These are phyloP conservation scores for Auricularia heimuer DNA, from an alignment of 768 basidiomycete species.

Conservation along the genomic window DNA sequence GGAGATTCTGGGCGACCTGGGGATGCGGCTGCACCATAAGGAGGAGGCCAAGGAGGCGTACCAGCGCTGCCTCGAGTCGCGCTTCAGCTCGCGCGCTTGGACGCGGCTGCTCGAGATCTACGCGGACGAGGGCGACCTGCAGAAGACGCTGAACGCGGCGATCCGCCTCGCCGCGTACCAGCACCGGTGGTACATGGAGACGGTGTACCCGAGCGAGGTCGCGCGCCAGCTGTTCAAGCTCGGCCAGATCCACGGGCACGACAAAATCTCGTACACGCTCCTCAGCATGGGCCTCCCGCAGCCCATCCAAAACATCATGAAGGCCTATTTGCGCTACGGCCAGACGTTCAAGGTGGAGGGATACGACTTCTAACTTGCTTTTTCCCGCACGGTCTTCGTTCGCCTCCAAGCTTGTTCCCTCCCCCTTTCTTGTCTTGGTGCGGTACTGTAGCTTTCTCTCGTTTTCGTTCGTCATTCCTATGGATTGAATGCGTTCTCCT, in stretches of 20 bases:
- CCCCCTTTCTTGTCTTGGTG: not conserved
- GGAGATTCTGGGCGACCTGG: slow-evolving; percentile 96
- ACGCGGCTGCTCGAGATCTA: slow-evolving; percentile 90
- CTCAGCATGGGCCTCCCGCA: slow-evolving; percentile 92
- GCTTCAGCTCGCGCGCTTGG: slow-evolving; percentile 91
- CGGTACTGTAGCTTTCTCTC: not conserved
- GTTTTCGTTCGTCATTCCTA: too few relatives aligned
- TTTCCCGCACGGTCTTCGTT: not conserved
- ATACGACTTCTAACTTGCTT: slow-evolving; percentile 51
- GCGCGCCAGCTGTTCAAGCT: slow-evolving; percentile 89
- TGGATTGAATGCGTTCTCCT: too few relatives aligned
- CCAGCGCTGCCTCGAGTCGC: slow-evolving; percentile 82
- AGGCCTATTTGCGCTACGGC: slow-evolving; percentile 82
- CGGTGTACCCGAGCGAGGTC: slow-evolving; percentile 83
- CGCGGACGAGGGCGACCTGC: slow-evolving; percentile 92
- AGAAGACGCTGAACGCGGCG: slow-evolving; percentile 80
- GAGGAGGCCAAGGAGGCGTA: slow-evolving; percentile 98
- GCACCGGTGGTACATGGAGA: slow-evolving; percentile 63
- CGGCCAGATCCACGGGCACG: slow-evolving; percentile 84
- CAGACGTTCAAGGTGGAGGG: slow-evolving; percentile 83
- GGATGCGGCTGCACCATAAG: slow-evolving; percentile 87
- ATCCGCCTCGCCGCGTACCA: slow-evolving; percentile 91
- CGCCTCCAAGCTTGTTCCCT: not conserved
- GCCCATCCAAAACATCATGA: slow-evolving; percentile 85
- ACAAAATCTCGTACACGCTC: slow-evolving; percentile 87